Base-by-base conservation (phyloP, 2,329 filamentous ascomycete species). In the Fusarium sp. region DNA sequence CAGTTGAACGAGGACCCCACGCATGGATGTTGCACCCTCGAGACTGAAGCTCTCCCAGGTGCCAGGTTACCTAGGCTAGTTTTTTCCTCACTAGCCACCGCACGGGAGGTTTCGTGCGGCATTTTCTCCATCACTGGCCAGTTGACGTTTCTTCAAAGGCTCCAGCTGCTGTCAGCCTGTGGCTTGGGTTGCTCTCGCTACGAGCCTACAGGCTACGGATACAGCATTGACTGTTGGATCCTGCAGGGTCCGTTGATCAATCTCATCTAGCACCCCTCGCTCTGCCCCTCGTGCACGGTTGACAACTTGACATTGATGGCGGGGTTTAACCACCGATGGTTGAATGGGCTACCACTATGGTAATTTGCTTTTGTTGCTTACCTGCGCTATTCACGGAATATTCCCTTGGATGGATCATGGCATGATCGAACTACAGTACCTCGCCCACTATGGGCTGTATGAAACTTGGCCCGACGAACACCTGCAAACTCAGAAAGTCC, bases 181-280 rank as follows among this genome's bases (percentile, higher is more conserved):
- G 43, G 12, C 43, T 45, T 53, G 23, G 51, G 43, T 49, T 44
- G 32, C 23, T 54, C 39, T 69, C 43, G 52, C 53, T 56, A 56
- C 45, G 49, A 34, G 17, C 23, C 40, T 34, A 47, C 45, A 21
- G 24, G 11, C 9, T 26, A 11, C 9, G 24, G 24, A 8, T 26
- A 34, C 14, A n/a, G 21, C 7, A 17, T 45, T 23, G 51, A 50
- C 20, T 50, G 46, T 57, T 34, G 42, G 52, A 47, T 60, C 53
- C 62, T 69, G 66, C 66, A 69, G 66, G 66, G 66, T 69, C 66
- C 62, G 53, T 69, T 69, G 66, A 69, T 69, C 66, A 67, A 55
- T 62, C 66, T 68, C 50, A 51, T 63, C 63, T 50, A 61, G 52
- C 61, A 49, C 61, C 65, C 65, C 65, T 67, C 65, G 60, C 38